A percentile compares a stretch with the other conserved stretches of the same genome.
phyloP scores from a whole-genome alignment of 2,329 filamentous ascomycete genomes.

The Fusarium nurragi region DNA sequence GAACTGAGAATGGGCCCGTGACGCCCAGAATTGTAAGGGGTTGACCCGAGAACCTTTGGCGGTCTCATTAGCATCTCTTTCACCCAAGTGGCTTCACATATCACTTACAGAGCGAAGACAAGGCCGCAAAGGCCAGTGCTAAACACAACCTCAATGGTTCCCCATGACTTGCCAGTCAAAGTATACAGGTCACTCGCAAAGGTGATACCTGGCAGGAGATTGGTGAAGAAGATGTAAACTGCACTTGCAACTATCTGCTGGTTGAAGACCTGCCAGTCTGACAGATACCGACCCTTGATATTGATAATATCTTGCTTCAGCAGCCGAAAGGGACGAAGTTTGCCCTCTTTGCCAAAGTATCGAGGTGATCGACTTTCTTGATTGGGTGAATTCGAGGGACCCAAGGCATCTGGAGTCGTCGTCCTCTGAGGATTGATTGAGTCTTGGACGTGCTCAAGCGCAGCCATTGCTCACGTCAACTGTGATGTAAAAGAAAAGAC shows the following conservation, averaged over 20 bases:
- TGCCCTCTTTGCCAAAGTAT: conserved; percentile 52
- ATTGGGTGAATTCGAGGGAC: not conserved
- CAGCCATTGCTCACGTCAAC: conserved; percentile 17
- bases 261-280: conserved; percentile 69
- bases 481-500: not conserved
- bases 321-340: conserved; percentile 62
- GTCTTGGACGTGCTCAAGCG: not conserved
- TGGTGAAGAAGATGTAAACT: conserved; percentile 74
- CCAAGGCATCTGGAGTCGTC: conserved; percentile 2
- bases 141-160: conserved; percentile 73
- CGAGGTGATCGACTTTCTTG: not conserved
- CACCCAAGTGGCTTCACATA: not conserved
- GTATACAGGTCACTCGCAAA: conserved; percentile 73
- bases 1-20: conserved; percentile 72
- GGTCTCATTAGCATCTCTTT: not conserved
- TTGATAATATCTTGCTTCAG: conserved; percentile 60
- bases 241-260: conserved; percentile 71
- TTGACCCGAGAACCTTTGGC: conserved; percentile 62
- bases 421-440: conserved; percentile 15
- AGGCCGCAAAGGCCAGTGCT: conserved; percentile 72
- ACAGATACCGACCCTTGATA: conserved; percentile 57
- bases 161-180: conserved; percentile 70
- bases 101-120: conserved; percentile 66
- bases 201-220: conserved; percentile 72
- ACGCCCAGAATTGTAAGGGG: conserved; percentile 73